Evolutionary conservation across 225 moss, liverwort and hornwort genomes (phyloP), one percentile per base, ranked within the genome.

Genomic region (Anthoceros angustus): DNA sequence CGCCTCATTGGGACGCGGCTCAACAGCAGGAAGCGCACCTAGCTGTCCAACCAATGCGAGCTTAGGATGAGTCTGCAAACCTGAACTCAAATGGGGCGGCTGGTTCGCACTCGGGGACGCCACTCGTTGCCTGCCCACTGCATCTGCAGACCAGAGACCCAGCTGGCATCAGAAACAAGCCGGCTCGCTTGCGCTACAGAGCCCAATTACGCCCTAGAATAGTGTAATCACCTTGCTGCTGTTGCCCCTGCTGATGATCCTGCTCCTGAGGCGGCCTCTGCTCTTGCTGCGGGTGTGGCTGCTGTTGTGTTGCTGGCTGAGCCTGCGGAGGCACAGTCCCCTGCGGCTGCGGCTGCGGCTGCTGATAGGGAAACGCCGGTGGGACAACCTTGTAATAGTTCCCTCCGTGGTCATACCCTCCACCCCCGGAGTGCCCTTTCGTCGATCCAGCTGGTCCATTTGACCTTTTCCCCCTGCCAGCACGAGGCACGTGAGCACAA

Each of bases 401-500:
- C 68, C 69, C 85, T 43, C 85, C 91, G 74, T 84, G 85, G 63
- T 98, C 95, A 21, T 69, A 61, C 67, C 85, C 75, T 68, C 80
- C 84, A 76, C 86, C 91, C 81, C 77, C 69, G 62, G 84, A 71
- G 64, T 74, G 66, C 69, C 75, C 83, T 76, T 83, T 78, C 65
- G 81, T 82, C 63, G 78, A 67, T 66, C 74, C 90, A 78, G 79
- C 64, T 75, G 81, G 82, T 83, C 91, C 91, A 91, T 89, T 98
- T 49, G 75, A 82, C 42, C 88, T 88, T 82, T 89, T 98, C 63
- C 95, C 95, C 78, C 95, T 91, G 81, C 67, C 71, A 78, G 23
- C 32, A 32, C 32, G 32, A 32, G 32, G 18, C 55, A 55, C 5
- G n/a, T 7, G 10, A 23, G 7, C 55, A 20, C 12, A 48, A 12